Evolutionary conservation across 2,329 filamentous ascomycete genomes (phyloP).

Genomic region (Pseudogymnoascus verrucosus): DNA sequence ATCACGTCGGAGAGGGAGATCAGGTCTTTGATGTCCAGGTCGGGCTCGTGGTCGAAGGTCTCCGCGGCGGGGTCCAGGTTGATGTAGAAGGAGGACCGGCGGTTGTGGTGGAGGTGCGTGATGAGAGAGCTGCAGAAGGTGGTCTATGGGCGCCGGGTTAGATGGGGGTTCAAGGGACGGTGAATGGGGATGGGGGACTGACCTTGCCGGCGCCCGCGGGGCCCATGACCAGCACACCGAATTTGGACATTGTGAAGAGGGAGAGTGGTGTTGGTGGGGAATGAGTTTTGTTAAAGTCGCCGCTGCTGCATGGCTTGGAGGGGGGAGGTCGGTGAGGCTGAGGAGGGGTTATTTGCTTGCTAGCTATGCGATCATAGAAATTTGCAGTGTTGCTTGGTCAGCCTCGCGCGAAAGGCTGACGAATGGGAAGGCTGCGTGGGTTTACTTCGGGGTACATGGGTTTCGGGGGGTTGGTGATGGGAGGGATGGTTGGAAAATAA

Average conservation of each 20-base stretch:
- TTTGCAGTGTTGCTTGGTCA: not conserved
- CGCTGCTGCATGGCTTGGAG: not conserved
- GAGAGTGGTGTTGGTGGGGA: not conserved
- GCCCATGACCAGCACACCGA: constrained; percentile 90
- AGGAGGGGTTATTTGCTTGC: not conserved
- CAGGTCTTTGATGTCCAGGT: constrained; percentile 91
- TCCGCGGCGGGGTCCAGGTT: constrained; percentile 97
- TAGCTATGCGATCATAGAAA: constrained; percentile 1
- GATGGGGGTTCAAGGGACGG: not conserved
- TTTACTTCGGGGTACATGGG: not conserved
- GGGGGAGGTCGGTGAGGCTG: not conserved
- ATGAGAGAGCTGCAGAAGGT: constrained; percentile 94
- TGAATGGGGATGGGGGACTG: constrained; percentile 21
- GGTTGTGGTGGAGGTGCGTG: constrained; percentile 81
- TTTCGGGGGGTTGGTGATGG: not conserved
- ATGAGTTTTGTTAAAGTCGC: not conserved
- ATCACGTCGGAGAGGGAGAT: constrained; percentile 93
- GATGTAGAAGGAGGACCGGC: constrained; percentile 93
- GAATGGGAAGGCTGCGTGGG: not conserved
- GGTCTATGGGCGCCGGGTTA: constrained; percentile 43
- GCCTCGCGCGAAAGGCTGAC: not conserved
- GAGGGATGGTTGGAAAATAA: not conserved
- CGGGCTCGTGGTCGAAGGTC: constrained; percentile 81
- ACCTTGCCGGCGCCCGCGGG: constrained; percentile 92
- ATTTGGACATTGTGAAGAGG: constrained; percentile 68